Evolutionary conservation across 108 stramenopile species (phyloP).

Genomic region (Asterionellopsis glacialis): DNA sequence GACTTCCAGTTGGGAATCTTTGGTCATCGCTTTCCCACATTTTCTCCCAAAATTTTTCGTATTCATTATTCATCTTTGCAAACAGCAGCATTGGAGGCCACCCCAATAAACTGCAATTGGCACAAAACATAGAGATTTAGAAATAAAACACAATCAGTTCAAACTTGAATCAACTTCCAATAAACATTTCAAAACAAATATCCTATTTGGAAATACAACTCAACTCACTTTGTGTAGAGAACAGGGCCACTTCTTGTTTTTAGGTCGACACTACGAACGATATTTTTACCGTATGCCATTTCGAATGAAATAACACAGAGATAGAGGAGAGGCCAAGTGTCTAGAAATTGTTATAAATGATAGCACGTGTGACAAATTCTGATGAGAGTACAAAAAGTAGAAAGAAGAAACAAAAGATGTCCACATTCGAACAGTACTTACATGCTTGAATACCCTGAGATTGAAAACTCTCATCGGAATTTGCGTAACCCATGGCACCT

Average conservation of each 20-base stretch:
- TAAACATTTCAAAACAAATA: no score
- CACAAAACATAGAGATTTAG: no score
- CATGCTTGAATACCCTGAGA: conserved; percentile 21
- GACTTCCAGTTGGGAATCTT: conserved; percentile 30
- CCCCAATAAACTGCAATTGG: conserved; percentile 34
- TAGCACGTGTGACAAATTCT: neutral
- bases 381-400: no score
- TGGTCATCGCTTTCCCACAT: conserved; percentile 12
- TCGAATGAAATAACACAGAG: conserved; percentile 73
- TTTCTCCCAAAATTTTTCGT: conserved; percentile 36
- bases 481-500: conserved; percentile 80
- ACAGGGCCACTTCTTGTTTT: conserved; percentile 82
- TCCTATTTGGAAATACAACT: no score
- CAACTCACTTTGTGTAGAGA: conserved; percentile 68
- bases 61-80: conserved; percentile 65
- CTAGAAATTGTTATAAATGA: conserved; percentile 24
- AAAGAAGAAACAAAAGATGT: neutral
- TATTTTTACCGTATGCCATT: conserved; percentile 89
- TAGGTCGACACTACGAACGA: conserved; percentile 69
- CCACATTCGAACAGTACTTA: neutral
- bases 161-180: no score
- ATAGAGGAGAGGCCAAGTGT: conserved; percentile 75
- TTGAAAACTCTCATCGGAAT: conserved; percentile 64
- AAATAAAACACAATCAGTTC: no score
- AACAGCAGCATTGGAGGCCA: conserved; percentile 78